Percentiles rank a stretch among this genome's conserved stretches.
Evolutionary conservation across 352 stramenopile genomes (phyloP).

Genomic region (Phytopythium chamaehyphon): DNA sequence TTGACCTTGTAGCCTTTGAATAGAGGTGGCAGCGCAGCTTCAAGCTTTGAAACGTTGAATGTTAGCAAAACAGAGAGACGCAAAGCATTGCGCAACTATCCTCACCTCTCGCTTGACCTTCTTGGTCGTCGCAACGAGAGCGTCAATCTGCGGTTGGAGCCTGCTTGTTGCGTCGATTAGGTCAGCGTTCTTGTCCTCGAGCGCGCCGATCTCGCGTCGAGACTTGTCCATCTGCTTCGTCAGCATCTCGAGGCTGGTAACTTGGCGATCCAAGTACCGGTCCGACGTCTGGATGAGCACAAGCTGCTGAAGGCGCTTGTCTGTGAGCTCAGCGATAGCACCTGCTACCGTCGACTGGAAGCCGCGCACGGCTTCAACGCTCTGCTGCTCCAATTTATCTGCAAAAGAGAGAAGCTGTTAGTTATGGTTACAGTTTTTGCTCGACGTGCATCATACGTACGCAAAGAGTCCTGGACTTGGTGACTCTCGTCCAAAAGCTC

Average conservation of each 20-base stretch:
- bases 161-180: slow-evolving; percentile 51
- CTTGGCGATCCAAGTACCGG: slow-evolving; percentile 67
- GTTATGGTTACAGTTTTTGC: too few species aligned
- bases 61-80: background rate
- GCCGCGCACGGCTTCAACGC: slow-evolving; percentile 33
- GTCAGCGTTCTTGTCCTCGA: slow-evolving; percentile 76
- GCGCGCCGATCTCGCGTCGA: slow-evolving; percentile 44
- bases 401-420: slow-evolving; percentile 8
- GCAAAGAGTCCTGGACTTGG: slow-evolving; percentile 62
- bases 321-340: slow-evolving; percentile 44
- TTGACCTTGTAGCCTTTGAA: slow-evolving; percentile 82
- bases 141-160: slow-evolving; percentile 53
- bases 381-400: slow-evolving; percentile 69
- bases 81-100: background rate
- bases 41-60: slow-evolving; percentile 29
- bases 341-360: slow-evolving; percentile 36
- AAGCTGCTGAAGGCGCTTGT: slow-evolving; percentile 71
- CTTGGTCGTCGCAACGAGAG: slow-evolving; percentile 47
- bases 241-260: slow-evolving; percentile 64
- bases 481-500: slow-evolving; percentile 45
- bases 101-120: slow-evolving; percentile 66
- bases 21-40: slow-evolving; percentile 46
- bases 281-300: slow-evolving; percentile 73
- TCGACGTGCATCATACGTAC: slow-evolving; percentile 20
- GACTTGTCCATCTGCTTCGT: slow-evolving; percentile 74